Conservation (phyloP, 2,329 filamentous ascomycete species). For the Fusarium sp. region DNA sequence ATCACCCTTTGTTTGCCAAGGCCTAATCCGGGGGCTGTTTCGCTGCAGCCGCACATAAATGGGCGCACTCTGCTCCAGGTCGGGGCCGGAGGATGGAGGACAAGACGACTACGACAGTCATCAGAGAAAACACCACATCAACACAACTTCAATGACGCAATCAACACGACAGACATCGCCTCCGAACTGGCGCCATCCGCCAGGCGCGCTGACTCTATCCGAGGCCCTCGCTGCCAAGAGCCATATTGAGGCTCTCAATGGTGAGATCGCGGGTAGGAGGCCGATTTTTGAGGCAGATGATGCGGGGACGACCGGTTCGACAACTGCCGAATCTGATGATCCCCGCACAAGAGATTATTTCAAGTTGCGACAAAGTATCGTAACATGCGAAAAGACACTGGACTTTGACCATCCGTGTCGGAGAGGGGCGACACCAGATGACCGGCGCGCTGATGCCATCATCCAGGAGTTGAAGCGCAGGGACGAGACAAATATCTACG, state of each 20-base stretch:
- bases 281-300: background rate
- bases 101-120: constrained; percentile 17
- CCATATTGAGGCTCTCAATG: constrained; percentile 44
- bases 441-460: constrained; percentile 54
- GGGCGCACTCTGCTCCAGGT: constrained; percentile 44
- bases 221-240: constrained; percentile 40
- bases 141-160: constrained; percentile 22
- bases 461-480: constrained; percentile 52
- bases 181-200: constrained; percentile 10
- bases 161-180: constrained; percentile 22
- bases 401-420: constrained; percentile 57
- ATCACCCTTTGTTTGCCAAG: constrained; percentile 2
- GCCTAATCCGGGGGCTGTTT: background rate
- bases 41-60: constrained; percentile 33
- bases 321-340: constrained; percentile 10
- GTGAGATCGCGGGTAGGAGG: constrained; percentile 29
- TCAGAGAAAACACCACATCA: constrained; percentile 11
- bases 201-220: background rate
- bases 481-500: constrained; percentile 55
- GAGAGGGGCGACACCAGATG: constrained; percentile 47
- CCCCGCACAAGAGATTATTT: constrained; percentile 46
- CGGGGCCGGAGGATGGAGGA: constrained; percentile 27
- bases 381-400: constrained; percentile 50
- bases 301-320: background rate
- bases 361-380: constrained; percentile 45